Evolutionary conservation across 345 rosid species (phyloP).

Genomic region (Brassica cretica): DNA sequence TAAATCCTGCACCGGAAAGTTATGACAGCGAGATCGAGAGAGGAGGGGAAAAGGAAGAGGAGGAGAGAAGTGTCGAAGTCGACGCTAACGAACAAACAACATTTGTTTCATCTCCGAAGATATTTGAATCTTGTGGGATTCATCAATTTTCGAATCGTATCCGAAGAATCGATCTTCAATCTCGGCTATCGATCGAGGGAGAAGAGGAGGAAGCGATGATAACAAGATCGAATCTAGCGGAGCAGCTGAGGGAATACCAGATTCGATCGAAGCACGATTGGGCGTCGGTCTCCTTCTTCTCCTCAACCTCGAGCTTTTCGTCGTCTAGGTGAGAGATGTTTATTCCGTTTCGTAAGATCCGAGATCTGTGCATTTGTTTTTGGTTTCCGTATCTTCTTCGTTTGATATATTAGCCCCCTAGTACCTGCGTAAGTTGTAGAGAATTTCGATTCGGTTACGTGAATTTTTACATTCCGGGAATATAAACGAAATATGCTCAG

Average conservation of each 20-base stretch:
- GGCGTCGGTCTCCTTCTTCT: constrained; percentile 93
- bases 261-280: constrained; percentile 95
- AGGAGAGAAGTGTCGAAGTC: neutral
- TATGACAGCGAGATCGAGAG: neutral
- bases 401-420: constrained; percentile 17
- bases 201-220: constrained; percentile 58
- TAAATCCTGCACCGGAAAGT: neutral
- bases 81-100: constrained; percentile 38
- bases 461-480: neutral
- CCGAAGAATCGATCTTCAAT: neutral
- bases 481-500: neutral
- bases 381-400: neutral
- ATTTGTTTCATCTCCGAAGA: constrained; percentile 21
- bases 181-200: constrained; percentile 11
- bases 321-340: constrained; percentile 62
- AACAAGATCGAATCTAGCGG: constrained; percentile 92
- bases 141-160: neutral
- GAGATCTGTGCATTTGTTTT: constrained; percentile 14
- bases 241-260: constrained; percentile 96
- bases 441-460: constrained; percentile 20
- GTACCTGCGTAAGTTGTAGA: neutral
- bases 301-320: constrained; percentile 68
- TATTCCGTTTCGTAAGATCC: neutral
- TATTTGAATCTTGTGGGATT: constrained; percentile 8
- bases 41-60: constrained; percentile 2